Evolutionary conservation across 352 stramenopile genomes (phyloP).

Genomic region (Phytophthora sp.): DNA sequence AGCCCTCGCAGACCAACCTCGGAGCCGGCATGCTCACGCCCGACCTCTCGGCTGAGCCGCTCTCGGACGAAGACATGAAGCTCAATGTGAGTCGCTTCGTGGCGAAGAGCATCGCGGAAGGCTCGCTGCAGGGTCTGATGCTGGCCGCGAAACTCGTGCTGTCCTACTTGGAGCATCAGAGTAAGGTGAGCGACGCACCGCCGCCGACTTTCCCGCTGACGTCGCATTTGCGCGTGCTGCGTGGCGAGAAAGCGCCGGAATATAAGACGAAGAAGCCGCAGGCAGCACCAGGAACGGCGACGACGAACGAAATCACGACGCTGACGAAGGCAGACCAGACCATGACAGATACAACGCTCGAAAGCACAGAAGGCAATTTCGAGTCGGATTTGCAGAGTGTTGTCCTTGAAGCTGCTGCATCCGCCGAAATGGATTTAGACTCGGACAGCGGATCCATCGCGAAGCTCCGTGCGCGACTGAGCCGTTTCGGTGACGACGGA

Average conservation of each 20-base stretch:
- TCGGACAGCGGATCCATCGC: conserved; percentile 64
- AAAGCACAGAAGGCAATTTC: conserved; percentile 29
- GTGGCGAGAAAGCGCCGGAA: conserved; percentile 67
- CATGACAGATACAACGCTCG: conserved; percentile 26
- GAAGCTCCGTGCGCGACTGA: conserved; percentile 69
- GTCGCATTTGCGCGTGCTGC: conserved; percentile 78
- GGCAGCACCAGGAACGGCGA: background rate
- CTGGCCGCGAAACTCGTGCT: conserved; percentile 77
- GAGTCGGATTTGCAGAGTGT: conserved; percentile 41
- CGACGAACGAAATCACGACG: conserved; percentile 39
- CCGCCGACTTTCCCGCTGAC: conserved; percentile 51
- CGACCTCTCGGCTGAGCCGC: conserved; percentile 64
- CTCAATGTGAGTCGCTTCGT: conserved; percentile 80
- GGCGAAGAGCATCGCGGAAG: conserved; percentile 74
- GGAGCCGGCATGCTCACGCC: conserved; percentile 68
- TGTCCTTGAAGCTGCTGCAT: conserved; percentile 29
- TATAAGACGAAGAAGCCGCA: conserved; percentile 32
- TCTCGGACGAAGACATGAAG: conserved; percentile 60
- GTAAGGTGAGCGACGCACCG: conserved; percentile 7
- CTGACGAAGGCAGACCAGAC: conserved; percentile 38
- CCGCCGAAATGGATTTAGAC: conserved; percentile 74
- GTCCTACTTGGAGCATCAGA: conserved; percentile 45
- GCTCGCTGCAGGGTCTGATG: conserved; percentile 75
- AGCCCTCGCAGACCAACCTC: conserved; percentile 34
- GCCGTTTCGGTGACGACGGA: conserved; percentile 69